Conservation (phyloP, 2,329 filamentous ascomycete genomes). For the Talaromyces sp. region DNA sequence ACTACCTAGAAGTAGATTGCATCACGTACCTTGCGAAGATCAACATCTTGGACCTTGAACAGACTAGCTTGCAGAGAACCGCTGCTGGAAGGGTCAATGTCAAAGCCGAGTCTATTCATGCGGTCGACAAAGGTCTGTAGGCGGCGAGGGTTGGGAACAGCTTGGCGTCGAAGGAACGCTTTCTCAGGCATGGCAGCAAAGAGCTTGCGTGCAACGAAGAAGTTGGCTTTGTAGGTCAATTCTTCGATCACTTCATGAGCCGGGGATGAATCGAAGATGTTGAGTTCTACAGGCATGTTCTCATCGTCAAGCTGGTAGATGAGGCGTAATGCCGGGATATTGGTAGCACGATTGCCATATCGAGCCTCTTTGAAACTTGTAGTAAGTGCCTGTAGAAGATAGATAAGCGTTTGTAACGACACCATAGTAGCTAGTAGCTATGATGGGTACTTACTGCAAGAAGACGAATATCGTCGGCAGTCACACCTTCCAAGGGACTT, state of each 20-base stretch:
- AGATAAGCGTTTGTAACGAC: background rate
- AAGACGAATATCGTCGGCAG: conserved; percentile 63
- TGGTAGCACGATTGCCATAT: conserved; percentile 72
- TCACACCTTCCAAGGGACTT: conserved; percentile 62
- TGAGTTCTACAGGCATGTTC: conserved; percentile 93
- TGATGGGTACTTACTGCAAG: conserved; percentile 13
- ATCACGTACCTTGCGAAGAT: conserved; percentile 68
- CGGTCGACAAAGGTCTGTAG: conserved; percentile 87
- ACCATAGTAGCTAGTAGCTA: background rate
- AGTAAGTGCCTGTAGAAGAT: conserved; percentile 71
- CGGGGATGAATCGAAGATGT: conserved; percentile 86
- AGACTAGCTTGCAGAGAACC: conserved; percentile 89
- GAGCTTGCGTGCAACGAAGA: conserved; percentile 81
- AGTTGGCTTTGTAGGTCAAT: conserved; percentile 88
- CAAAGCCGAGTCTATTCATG: conserved; percentile 86
- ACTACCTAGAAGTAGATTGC: background rate
- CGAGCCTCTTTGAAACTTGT: conserved; percentile 88
- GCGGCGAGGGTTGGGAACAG: conserved; percentile 78
- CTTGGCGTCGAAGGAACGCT: conserved; percentile 83
- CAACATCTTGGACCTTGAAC: conserved; percentile 84
- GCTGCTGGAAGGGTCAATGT: conserved; percentile 84
- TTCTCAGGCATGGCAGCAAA: conserved; percentile 78
- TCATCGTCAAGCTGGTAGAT: conserved; percentile 95
- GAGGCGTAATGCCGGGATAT: conserved; percentile 80
- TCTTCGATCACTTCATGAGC: conserved; percentile 95